phyloP scores from a whole-genome alignment of 2,329 filamentous ascomycete genomes.

The Aurifilum marmelostoma region DNA sequence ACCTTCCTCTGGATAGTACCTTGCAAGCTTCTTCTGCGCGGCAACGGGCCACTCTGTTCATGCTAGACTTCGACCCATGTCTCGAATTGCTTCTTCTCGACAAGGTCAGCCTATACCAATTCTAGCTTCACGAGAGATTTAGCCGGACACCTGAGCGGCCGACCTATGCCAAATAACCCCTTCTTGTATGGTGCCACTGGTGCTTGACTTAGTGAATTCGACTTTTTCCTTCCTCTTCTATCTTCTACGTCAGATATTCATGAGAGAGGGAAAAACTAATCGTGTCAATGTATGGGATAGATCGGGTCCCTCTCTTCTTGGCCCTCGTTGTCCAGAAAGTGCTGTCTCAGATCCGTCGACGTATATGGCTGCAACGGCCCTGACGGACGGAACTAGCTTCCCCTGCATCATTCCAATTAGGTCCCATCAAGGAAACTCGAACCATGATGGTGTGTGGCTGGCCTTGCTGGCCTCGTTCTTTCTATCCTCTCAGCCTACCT shows the following conservation, averaged over 20 bases:
- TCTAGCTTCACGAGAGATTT: background rate
- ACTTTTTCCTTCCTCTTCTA: background rate
- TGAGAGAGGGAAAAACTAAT: background rate
- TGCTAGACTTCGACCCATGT: background rate
- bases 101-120: background rate
- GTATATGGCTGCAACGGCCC: slow-evolving; percentile 18
- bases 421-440: slow-evolving; percentile 15
- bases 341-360: slow-evolving; percentile 24
- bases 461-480: background rate
- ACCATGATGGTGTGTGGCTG: slow-evolving; percentile 18
- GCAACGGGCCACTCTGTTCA: background rate
- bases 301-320: background rate
- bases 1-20: background rate
- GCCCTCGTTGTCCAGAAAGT: slow-evolving; percentile 1
- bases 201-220: background rate
- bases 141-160: background rate
- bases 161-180: background rate
- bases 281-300: background rate
- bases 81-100: background rate
- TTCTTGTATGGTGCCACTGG: background rate
- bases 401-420: slow-evolving; percentile 27
- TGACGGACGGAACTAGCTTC: slow-evolving; percentile 17
- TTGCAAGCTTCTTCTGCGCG: background rate
- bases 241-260: background rate
- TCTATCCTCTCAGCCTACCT: background rate